phyloP scores from a whole-genome alignment of 2,329 filamentous ascomycete genomes.

The Aspergillus persii region DNA sequence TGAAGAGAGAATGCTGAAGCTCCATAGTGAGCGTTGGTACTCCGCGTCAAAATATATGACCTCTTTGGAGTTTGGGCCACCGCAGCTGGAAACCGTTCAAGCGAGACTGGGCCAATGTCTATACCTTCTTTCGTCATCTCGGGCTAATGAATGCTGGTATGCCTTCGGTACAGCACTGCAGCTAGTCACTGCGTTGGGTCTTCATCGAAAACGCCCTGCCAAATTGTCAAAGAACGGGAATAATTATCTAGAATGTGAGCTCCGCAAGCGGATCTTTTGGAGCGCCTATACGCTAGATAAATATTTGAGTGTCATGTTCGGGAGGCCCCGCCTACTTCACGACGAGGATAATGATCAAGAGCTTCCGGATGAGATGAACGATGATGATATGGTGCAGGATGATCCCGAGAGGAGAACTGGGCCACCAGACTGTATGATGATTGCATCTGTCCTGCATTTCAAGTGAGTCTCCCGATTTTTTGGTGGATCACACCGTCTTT shows the following conservation, averaged over 20 bases:
- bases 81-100: slow-evolving; percentile 57
- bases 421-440: slow-evolving; percentile 40
- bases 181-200: slow-evolving; percentile 48
- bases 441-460: slow-evolving; percentile 39
- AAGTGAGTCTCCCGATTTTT: slow-evolving; percentile 22
- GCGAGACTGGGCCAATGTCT: slow-evolving; percentile 58
- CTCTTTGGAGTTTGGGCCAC: slow-evolving; percentile 51
- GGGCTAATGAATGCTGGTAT: slow-evolving; percentile 62
- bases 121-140: slow-evolving; percentile 58
- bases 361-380: slow-evolving; percentile 55
- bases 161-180: slow-evolving; percentile 58
- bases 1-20: neutral
- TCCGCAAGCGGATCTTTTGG: slow-evolving; percentile 61
- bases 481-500: neutral
- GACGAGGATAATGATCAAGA: slow-evolving; percentile 64
- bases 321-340: slow-evolving; percentile 59
- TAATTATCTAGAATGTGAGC: slow-evolving; percentile 46
- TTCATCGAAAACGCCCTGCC: slow-evolving; percentile 34
- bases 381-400: slow-evolving; percentile 54
- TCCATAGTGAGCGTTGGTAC: slow-evolving; percentile 37
- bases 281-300: slow-evolving; percentile 62
- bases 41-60: slow-evolving; percentile 37
- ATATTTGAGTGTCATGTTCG: slow-evolving; percentile 63
- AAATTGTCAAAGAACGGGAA: slow-evolving; percentile 29
- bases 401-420: slow-evolving; percentile 36